Evolutionary conservation across 257 asterid species (phyloP).

Genomic region (Ocimum tenuiflorum): DNA sequence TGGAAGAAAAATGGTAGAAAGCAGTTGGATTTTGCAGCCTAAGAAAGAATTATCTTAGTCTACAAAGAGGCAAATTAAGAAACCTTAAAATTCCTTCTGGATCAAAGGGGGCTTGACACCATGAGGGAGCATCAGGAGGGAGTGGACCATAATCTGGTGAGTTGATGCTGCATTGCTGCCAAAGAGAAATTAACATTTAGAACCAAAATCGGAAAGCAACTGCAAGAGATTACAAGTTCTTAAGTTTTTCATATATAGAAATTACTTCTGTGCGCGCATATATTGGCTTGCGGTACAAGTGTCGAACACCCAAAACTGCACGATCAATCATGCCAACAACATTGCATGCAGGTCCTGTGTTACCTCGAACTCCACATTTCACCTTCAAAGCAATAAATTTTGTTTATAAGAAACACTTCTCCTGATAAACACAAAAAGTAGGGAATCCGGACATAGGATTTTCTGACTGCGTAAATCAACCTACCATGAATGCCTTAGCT

Average conservation of each 20-base stretch:
- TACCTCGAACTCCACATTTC: constrained; percentile 54
- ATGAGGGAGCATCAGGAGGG: constrained; percentile 60
- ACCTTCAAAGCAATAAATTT: constrained; percentile 34
- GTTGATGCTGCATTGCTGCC: constrained; percentile 61
- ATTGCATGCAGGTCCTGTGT: constrained; percentile 70
- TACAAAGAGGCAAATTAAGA: constrained; percentile 15
- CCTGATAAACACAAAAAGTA: neutral
- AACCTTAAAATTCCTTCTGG: constrained; percentile 76
- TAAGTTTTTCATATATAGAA: neutral
- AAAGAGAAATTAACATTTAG: constrained; percentile 19
- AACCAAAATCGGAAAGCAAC: constrained; percentile 8
- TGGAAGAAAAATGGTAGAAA: neutral
- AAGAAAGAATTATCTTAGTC: neutral
- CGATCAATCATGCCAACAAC: constrained; percentile 74
- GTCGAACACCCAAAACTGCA: constrained; percentile 49
- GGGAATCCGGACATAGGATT: neutral
- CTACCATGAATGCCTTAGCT: constrained; percentile 31
- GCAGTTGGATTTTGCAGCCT: neutral
- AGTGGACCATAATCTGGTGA: constrained; percentile 73
- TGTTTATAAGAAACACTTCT: neutral
- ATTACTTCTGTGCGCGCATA: constrained; percentile 48
- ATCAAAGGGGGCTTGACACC: constrained; percentile 74
- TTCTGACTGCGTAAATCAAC: constrained; percentile 8
- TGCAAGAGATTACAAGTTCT: neutral
- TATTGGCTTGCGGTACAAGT: constrained; percentile 43